Percentiles rank a stretch among this genome's conserved stretches.
These are phyloP conservation scores for Leccinellum albellum DNA, from an alignment of 768 basidiomycete species.

Conservation along the genomic window DNA sequence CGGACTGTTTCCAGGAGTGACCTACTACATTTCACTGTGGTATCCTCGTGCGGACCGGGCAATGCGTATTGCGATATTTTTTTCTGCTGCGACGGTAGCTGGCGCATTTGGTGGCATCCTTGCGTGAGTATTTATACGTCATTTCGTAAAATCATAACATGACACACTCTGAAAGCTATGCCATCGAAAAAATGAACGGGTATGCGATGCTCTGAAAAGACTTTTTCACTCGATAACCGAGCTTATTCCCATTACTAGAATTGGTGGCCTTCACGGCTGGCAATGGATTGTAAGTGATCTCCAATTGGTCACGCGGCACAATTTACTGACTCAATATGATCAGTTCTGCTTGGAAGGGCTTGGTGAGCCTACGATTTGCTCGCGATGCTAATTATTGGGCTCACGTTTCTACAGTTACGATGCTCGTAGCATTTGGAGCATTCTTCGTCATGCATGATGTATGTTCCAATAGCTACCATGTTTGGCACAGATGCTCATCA, in stretches of 20 bases:
- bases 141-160: not conserved
- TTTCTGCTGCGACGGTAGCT: conserved; percentile 56
- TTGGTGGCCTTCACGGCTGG: conserved; percentile 34
- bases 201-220: conserved; percentile 21
- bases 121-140: conserved; percentile 32
- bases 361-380: conserved; percentile 9
- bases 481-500: not conserved
- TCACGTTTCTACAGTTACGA: conserved; percentile 16
- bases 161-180: conserved; percentile 29
- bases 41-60: conserved; percentile 58
- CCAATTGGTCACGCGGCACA: not conserved
- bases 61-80: conserved; percentile 58
- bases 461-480: conserved; percentile 6
- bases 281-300: conserved; percentile 34
- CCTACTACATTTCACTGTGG: conserved; percentile 53
- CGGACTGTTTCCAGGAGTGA: conserved; percentile 41
- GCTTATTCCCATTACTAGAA: conserved; percentile 5
- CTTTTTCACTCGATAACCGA: not conserved
- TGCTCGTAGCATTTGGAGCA: conserved; percentile 14
- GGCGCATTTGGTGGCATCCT: conserved; percentile 48
- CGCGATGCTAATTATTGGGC: not conserved
- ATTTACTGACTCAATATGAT: conserved; percentile 6
- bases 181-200: conserved; percentile 33
- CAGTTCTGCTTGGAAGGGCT: conserved; percentile 32
- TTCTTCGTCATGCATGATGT: conserved; percentile 58